Conservation (phyloP, 768 basidiomycete species). For the Lactarius akahatsu region DNA sequence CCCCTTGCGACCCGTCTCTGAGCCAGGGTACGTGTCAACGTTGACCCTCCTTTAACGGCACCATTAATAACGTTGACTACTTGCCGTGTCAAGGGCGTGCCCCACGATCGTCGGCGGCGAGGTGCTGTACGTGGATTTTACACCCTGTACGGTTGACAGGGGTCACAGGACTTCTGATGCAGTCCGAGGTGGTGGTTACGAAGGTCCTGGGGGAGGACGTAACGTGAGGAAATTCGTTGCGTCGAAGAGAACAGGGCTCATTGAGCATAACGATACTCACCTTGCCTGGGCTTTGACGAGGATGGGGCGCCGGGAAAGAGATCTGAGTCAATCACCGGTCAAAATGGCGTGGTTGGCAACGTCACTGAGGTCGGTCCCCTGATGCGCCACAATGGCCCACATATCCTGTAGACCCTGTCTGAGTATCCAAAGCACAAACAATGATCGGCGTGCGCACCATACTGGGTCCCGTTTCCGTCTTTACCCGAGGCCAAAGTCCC, state of each 20-base stretch:
- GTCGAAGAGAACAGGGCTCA: neutral
- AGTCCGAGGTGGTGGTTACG: conserved; percentile 30
- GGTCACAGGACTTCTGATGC: conserved; percentile 39
- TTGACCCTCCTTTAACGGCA: neutral
- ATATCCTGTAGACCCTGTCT: too few species aligned
- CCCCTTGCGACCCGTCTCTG: neutral
- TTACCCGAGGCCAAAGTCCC: conserved; percentile 48
- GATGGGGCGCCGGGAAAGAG: conserved; percentile 55
- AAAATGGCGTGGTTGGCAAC: too few species aligned
- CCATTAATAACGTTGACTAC: too few species aligned
- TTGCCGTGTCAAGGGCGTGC: conserved; percentile 36
- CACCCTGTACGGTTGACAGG: conserved; percentile 39
- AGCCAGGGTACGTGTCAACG: neutral
- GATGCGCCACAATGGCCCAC: too few species aligned
- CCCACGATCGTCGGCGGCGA: conserved; percentile 44
- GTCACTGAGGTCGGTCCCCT: too few species aligned
- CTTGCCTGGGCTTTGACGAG: conserved; percentile 46
- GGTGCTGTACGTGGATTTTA: conserved; percentile 39
- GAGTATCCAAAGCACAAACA: too few species aligned
- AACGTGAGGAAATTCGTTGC: neutral
- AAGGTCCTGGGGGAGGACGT: too few species aligned
- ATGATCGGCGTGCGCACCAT: conserved; percentile 36
- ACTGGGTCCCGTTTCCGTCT: conserved; percentile 43
- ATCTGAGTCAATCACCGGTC: conserved; percentile 36
- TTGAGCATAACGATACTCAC: neutral